Base-by-base conservation (phyloP, 495 filamentous ascomycete genomes). In the Hypoxylon rickii region DNA sequence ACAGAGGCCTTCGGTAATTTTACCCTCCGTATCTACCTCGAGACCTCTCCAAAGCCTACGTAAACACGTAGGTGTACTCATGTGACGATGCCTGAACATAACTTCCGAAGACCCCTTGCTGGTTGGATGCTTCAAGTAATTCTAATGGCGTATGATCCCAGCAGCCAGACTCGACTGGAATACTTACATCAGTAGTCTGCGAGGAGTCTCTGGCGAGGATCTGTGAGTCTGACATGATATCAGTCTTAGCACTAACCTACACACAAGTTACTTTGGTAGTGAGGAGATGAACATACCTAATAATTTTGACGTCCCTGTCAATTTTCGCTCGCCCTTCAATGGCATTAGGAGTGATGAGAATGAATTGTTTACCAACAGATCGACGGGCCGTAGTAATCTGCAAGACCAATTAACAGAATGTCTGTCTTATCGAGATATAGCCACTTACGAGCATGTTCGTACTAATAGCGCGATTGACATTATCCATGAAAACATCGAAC, bases 401-500 rank as follows among this genome's bases (percentile, higher is more conserved):
- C 26, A 32, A 17, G 16, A 15, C 31, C 31, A 8, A 31, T 71
- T 65, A 43, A 37, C 34, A 10, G 33, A 34, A 1, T 39, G 19
- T 45, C 16, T 47, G 43, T 34, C 38, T 34, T 38, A 6, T n/a
- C 57, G 24, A 19, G 8, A 20, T 43, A 21, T 3, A 44, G 32
- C 15, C 44, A 44, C 85, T 73, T 76, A 92, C 90, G 64, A 99
- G 93, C 90, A 97, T 92, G 56, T 89, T 88, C 57, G 96, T 95
- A 62, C 89, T 93, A 63, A 95, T 88, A 45, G 89, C 91, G 37
- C 94, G 83, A 69, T 99, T 99, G 49, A 97, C 90, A 57, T 85
- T 88, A 64, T 99, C 94, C 94, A 99, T 99, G 75, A 96, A 99
- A 33, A 99, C 94, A 73, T 99, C 94, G 65, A 97, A 99, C 73